Conservation (phyloP, 306 rosid genomes). For the Sicyos edulis region DNA sequence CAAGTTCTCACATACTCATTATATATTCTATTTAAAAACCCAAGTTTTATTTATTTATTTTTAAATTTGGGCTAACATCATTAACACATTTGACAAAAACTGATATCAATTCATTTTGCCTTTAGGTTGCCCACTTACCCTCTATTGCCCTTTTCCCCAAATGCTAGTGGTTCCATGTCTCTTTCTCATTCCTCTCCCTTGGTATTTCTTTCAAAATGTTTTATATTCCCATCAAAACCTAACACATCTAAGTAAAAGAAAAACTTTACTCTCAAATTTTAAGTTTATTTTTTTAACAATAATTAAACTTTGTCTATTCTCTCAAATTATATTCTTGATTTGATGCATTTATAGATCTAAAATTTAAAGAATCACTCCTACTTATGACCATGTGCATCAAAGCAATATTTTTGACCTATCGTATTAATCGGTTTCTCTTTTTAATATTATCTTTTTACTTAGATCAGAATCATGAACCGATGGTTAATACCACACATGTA, state of each 20-base stretch:
- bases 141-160: not conserved
- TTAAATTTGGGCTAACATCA: slow-evolving; percentile 39
- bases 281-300: too few relatives aligned
- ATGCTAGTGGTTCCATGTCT: slow-evolving; percentile 42
- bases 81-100: slow-evolving; percentile 59
- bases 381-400: not conserved
- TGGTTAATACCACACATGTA: not conserved
- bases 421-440: too few relatives aligned
- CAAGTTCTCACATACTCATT: too few relatives aligned
- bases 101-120: slow-evolving; percentile 15
- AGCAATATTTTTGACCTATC: too few relatives aligned
- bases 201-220: not conserved
- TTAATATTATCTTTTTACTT: too few relatives aligned
- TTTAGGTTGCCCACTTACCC: slow-evolving; percentile 42
- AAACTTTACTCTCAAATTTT: too few relatives aligned
- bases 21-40: not conserved
- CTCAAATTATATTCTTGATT: not conserved
- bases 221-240: not conserved
- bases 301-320: too few relatives aligned
- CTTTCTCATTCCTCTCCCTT: not conserved
- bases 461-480: not conserved
- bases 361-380: too few relatives aligned
- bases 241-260: too few relatives aligned
- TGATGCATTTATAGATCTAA: not conserved
- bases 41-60: not conserved